phyloP scores from a whole-genome alignment of 345 rosid genomes.

The Salix purpurea region DNA sequence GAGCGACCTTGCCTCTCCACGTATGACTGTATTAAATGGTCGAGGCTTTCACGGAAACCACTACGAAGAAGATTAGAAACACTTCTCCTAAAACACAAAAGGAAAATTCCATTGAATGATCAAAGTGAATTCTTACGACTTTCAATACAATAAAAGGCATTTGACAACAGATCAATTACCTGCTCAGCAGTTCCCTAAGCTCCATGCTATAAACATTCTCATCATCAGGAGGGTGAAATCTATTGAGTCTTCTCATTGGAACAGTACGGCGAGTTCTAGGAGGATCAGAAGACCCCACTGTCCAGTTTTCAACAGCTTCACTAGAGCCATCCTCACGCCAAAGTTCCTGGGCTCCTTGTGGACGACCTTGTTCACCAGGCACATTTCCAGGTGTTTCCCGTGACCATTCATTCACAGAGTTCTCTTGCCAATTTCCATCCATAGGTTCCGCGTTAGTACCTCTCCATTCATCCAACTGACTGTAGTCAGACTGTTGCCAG shows the following conservation, averaged over 20 bases:
- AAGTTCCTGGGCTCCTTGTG: conserved; percentile 43
- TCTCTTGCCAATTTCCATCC: conserved; percentile 53
- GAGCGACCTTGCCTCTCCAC: conserved; percentile 86
- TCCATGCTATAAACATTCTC: conserved; percentile 95
- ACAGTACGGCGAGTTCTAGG: conserved; percentile 58
- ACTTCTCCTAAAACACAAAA: conserved; percentile 62
- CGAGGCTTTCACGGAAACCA: conserved; percentile 98
- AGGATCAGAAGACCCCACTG: conserved; percentile 52
- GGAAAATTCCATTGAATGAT: conserved; percentile 9
- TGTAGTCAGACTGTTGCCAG: conserved; percentile 43
- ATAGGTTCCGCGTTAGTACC: conserved; percentile 45
- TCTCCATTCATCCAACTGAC: conserved; percentile 48
- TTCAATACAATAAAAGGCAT: background rate
- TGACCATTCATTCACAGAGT: conserved; percentile 48
- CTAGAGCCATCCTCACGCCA: conserved; percentile 60
- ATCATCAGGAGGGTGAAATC: conserved; percentile 95
- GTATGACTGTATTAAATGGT: conserved; percentile 89
- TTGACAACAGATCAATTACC: conserved; percentile 40
- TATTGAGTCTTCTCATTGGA: conserved; percentile 67
- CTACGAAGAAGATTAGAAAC: conserved; percentile 97
- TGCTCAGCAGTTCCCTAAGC: conserved; percentile 92
- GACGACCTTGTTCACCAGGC: conserved; percentile 37
- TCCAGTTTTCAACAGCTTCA: conserved; percentile 59
- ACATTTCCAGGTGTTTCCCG: conserved; percentile 45
- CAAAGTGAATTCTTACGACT: background rate